These are phyloP conservation scores for Scedosporium minutisporum DNA, from an alignment of 2,329 filamentous ascomycete genomes.

Conservation along the genomic window DNA sequence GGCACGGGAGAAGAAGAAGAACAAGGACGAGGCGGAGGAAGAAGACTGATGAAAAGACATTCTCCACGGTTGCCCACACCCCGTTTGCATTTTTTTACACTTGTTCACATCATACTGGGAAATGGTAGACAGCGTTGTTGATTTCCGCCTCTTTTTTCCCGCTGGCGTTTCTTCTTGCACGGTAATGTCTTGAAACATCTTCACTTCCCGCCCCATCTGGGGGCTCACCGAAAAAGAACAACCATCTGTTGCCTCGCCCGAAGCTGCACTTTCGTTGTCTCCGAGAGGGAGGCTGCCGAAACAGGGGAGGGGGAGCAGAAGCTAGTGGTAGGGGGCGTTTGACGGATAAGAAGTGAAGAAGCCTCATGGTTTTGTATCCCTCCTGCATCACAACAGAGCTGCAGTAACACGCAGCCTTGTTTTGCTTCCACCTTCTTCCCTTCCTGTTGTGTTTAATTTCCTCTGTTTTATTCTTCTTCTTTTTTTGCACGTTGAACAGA, in stretches of 20 bases:
- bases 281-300: too few relatives aligned
- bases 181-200: not conserved
- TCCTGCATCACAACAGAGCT: too few relatives aligned
- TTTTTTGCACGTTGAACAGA: not conserved
- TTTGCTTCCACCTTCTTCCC: not conserved
- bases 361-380: too few relatives aligned
- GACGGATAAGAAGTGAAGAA: too few relatives aligned
- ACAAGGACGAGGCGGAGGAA: conserved; percentile 22
- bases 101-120: not conserved
- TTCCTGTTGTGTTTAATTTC: not conserved
- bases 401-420: not conserved
- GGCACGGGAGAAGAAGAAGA: conserved; percentile 38
- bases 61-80: not conserved
- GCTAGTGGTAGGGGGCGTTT: too few relatives aligned
- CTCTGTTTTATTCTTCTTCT: not conserved
- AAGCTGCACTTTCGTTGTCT: too few relatives aligned
- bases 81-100: not conserved
- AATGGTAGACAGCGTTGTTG: not conserved
- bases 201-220: too few relatives aligned
- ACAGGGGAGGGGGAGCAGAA: too few relatives aligned
- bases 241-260: too few relatives aligned
- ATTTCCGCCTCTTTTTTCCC: too few relatives aligned
- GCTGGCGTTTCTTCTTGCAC: too few relatives aligned
- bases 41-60: conserved; percentile 11
- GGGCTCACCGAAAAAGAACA: too few relatives aligned